Evolutionary conservation across 2,329 filamentous ascomycete species (phyloP), one percentile per base, ranked within the genome.

Genomic region (Aureobasidium sp.): DNA sequence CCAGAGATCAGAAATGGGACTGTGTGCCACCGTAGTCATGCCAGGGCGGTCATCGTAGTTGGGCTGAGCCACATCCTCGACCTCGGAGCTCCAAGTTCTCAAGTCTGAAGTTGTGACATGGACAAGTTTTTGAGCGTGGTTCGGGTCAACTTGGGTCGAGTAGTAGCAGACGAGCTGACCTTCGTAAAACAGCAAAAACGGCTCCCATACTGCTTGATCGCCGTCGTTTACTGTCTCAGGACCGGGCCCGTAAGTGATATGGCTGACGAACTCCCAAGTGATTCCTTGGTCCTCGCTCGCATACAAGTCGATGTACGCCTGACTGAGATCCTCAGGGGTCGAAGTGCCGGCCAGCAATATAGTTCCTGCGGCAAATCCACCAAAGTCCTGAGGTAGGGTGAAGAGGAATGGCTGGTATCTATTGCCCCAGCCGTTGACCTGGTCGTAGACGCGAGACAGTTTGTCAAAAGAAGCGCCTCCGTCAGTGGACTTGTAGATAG

Each of bases 371-470:
- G 79, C 74, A 68, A 80, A 89, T 1, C 78, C 76, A n/a, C 81
- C 87, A 53, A 89, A 76, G 4, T 74, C 70, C 47, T 81, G 74
- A 0, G 84, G 81, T 3, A 90, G 79, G 65, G 84, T 79, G 68
- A 87, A 88, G 15, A 90, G 76, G 70, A 84, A 82, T 0, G 88
- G 88, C 68, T 90, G 88, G 68, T 88, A 89, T 34, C 85, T 80
- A 58, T 89, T 71, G 23, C 87, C 87, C 76, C 82, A 85, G 42
- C 80, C 80, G 66, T 88, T 86, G 34, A 82, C 83, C 55, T 82
- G 78, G 69, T 90, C 87, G 13, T 82, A 76, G 8, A 90, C 83
- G 17, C 79, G 79, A 4, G 85, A 83, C 55, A 88, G 76, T 69
- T 87, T 80, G 17, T 77, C 76, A 87, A 87, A 90, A 1, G 81